Conservation (phyloP, 805 yeast species). For the Ogataea salicorniae region DNA sequence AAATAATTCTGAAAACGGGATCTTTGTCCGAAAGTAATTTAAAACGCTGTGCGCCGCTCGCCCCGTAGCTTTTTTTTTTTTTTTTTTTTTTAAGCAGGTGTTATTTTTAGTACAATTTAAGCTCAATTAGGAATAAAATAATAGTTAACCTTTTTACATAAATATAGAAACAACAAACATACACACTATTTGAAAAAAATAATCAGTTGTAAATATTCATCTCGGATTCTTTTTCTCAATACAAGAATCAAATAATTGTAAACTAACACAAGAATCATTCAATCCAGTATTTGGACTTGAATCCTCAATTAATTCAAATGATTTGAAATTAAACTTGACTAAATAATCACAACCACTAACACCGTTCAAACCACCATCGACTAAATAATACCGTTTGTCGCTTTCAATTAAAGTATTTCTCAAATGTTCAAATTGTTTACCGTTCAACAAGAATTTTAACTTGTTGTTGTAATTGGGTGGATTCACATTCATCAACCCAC, state of each 20-base stretch:
- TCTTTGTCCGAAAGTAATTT: no score
- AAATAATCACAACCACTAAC: constrained; percentile 15
- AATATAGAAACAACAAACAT: neutral
- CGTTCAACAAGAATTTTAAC: constrained; percentile 20
- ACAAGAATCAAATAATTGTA: constrained; percentile 50
- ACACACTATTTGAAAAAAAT: neutral
- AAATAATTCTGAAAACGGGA: no score
- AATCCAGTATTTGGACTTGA: constrained; percentile 40
- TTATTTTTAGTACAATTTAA: no score
- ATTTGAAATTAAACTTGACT: constrained; percentile 36
- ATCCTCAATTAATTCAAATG: constrained; percentile 58
- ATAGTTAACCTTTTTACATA: neutral
- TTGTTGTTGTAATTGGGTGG: constrained; percentile 32
- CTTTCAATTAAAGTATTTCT: constrained; percentile 22
- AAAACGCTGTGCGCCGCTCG: no score
- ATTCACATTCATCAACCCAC: constrained; percentile 23
- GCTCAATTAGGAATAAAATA: no score
- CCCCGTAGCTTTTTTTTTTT: no score
- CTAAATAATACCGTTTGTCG: constrained; percentile 14
- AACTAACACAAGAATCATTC: constrained; percentile 51
- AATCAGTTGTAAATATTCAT: constrained; percentile 1
- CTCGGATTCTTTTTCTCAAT: constrained; percentile 42
- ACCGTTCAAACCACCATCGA: constrained; percentile 13
- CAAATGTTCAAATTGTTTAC: constrained; percentile 19
- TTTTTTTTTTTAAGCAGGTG: no score